A percentile compares a stretch with the other conserved stretches of the same genome.
Evolutionary conservation across 768 basidiomycete genomes (phyloP).

Genomic region (Termitomyces sp.): DNA sequence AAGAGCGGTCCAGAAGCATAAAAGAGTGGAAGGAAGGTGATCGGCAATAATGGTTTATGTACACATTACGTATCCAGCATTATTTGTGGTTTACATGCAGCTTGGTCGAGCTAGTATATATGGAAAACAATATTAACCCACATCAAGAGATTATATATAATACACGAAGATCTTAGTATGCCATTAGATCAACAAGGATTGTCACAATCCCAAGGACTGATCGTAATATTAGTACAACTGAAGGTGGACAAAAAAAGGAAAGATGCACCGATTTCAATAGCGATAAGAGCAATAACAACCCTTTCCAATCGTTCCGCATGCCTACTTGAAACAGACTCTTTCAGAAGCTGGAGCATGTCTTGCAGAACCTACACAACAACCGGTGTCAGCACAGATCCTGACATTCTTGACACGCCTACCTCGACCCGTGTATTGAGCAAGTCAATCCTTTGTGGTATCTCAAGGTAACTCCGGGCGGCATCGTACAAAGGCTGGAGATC

Average conservation of each 20-base stretch:
- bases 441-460: conserved; percentile 91
- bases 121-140: background rate
- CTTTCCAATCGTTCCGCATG: conserved; percentile 90
- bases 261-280: conserved; percentile 71
- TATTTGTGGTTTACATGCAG: background rate
- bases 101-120: no score
- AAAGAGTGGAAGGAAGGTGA: conserved; percentile 16
- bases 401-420: conserved; percentile 33
- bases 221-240: background rate
- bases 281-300: conserved; percentile 89
- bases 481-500: conserved; percentile 95
- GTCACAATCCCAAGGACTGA: conserved; percentile 85
- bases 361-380: conserved; percentile 66
- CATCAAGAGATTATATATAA: background rate
- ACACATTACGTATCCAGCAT: background rate
- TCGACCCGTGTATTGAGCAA: conserved; percentile 91
- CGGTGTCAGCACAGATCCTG: conserved; percentile 1
- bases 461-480: conserved; percentile 89
- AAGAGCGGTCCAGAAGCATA: conserved; percentile 13
- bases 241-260: background rate
- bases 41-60: background rate
- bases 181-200: conserved; percentile 80
- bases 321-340: conserved; percentile 88
- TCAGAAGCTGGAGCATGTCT: conserved; percentile 93
- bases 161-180: conserved; percentile 23